Base-by-base conservation (phyloP, 768 basidiomycete species). In the Pisolithus albus region DNA sequence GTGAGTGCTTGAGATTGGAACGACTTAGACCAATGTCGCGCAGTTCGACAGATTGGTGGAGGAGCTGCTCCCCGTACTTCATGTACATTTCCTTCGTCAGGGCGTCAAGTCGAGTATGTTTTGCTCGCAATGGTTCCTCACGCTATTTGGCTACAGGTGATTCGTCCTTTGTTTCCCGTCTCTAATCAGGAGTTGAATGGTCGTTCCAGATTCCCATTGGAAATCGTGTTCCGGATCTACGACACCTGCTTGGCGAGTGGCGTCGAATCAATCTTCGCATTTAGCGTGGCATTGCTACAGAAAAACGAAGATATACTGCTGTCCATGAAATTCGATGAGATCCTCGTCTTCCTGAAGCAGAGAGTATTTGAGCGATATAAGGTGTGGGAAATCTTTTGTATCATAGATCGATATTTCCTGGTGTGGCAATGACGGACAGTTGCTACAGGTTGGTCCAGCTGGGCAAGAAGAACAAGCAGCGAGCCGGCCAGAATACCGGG, bases 41-140 rank as follows among this genome's bases (percentile, higher is more conserved):
- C 59, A 99, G 83, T 97, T 98, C 68, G 96, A 98, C 65, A 88
- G 94, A 26, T 71, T 97, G 46, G 71, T 96, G 41, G 96, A 99
- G 64, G 96, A 99, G 57, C 63, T 95, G 9, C 72, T 97, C 4
- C 96, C 96, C 5, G 88, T 94, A 5, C 73, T 98, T 6, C 92
- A 98, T 61, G 72, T 95, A 21, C 96, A 98, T 68, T 90, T 99
- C 61, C 70, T 95, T 28, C 82, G 94, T 28, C 89, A 96, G 68
- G 95, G 94, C 28, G 74, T 98, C 63, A 98, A 97, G 67, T 93
- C 92, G 43, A 94, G 88, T 70, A 98, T 99, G 93, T 98, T 88
- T 64, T 95, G 92, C 62, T 92, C 91, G 13, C 96, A 98, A 57
- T 99, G 96, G 96, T 97, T 98, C 69, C 75, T 99, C 64, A 98